Conservation (phyloP, 768 basidiomycete genomes). For the Pluteus cervinus region DNA sequence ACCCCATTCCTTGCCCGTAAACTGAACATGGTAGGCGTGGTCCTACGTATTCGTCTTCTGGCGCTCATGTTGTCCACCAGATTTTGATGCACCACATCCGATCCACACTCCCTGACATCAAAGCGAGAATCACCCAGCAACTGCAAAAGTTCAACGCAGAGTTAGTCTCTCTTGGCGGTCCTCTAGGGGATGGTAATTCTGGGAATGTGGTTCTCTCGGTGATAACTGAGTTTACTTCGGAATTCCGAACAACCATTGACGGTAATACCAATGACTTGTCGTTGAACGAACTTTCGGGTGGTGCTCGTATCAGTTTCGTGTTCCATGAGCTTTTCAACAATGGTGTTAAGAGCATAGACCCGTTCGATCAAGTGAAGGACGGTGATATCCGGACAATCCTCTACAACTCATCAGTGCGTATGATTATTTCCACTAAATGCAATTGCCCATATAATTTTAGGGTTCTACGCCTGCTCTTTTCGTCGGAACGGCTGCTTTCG, state of each 20-base stretch:
- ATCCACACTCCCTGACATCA: constrained; percentile 97
- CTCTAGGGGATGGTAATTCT: constrained; percentile 77
- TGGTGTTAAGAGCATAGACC: constrained; percentile 93
- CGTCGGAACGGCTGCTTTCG: constrained; percentile 95
- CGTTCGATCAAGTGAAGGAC: constrained; percentile 98
- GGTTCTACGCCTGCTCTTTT: constrained; percentile 96
- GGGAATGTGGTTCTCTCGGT: constrained; percentile 93
- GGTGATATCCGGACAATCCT: constrained; percentile 93
- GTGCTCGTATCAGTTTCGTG: constrained; percentile 97
- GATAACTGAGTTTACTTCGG: constrained; percentile 96
- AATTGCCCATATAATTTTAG: constrained; percentile 29
- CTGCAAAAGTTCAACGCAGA: constrained; percentile 86
- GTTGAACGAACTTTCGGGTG: constrained; percentile 95
- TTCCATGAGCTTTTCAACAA: constrained; percentile 99
- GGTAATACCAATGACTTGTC: constrained; percentile 96
- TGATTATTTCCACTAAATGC: not conserved
- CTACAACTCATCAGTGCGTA: constrained; percentile 92
- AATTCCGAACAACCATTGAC: constrained; percentile 95
- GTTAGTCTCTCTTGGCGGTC: constrained; percentile 77
- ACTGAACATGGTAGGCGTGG: constrained; percentile 74
- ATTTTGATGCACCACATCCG: constrained; percentile 99
- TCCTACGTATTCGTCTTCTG: constrained; percentile 1
- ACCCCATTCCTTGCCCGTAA: constrained; percentile 95
- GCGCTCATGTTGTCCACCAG: constrained; percentile 29
- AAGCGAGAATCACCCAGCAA: constrained; percentile 88